Conservation (phyloP, 352 stramenopile genomes). For the Pythium coloratum region DNA sequence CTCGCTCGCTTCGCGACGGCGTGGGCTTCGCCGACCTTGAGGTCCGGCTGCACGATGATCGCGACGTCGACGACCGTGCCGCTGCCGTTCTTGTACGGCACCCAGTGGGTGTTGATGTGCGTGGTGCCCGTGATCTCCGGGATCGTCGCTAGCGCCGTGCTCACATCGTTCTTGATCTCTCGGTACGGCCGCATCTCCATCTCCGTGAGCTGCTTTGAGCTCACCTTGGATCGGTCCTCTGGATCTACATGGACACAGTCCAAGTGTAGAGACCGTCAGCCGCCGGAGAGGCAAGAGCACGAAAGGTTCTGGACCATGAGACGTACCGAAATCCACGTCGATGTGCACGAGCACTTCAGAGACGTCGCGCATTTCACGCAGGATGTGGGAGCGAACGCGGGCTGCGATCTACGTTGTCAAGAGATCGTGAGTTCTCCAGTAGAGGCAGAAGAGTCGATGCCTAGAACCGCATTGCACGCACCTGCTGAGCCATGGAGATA, state of each 20-base stretch:
- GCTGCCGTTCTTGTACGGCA: constrained; percentile 55
- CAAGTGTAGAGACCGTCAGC: neutral
- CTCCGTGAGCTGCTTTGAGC: constrained; percentile 38
- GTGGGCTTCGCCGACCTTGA: constrained; percentile 75
- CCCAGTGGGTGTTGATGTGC: constrained; percentile 84
- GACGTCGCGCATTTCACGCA: constrained; percentile 70
- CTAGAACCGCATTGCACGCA: constrained; percentile 11
- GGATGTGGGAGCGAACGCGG: constrained; percentile 68
- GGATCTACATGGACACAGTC: constrained; percentile 26
- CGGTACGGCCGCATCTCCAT: constrained; percentile 72
- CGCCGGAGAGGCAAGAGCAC: neutral
- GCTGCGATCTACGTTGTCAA: constrained; percentile 46
- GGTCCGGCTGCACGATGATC: constrained; percentile 72
- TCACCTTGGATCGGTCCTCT: constrained; percentile 25
- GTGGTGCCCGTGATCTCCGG: constrained; percentile 70
- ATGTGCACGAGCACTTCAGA: constrained; percentile 89
- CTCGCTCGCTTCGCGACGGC: constrained; percentile 68
- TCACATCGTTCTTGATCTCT: constrained; percentile 75
- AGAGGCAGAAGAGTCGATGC: neutral
- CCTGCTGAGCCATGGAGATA: constrained; percentile 85
- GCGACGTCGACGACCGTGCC: constrained; percentile 77
- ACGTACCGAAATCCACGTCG: constrained; percentile 68
- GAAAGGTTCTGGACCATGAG: neutral
- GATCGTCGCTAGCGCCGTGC: constrained; percentile 56
- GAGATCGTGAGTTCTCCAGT: neutral